Evolutionary conservation across 495 filamentous ascomycete species (phyloP).

Genomic region (Trichoderma erinaceum): DNA sequence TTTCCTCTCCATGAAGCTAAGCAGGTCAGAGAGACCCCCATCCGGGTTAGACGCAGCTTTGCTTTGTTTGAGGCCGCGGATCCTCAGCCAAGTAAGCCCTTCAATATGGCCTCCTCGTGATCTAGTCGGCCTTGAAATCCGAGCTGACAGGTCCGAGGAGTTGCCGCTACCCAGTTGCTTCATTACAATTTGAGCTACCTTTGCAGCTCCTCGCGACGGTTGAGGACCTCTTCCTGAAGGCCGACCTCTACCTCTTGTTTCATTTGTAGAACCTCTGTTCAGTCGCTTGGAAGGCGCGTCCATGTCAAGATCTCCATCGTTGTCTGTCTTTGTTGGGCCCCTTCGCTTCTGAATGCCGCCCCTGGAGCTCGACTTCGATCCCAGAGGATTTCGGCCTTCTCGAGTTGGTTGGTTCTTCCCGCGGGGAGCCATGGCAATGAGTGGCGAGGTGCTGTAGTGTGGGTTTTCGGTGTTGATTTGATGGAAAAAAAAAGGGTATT

Average conservation of each 20-base stretch:
- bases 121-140: constrained; percentile 15
- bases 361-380: constrained; percentile 26
- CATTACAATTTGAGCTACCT: constrained; percentile 29
- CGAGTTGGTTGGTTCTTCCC: constrained; percentile 15
- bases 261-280: not conserved
- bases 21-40: constrained; percentile 62
- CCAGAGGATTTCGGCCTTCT: constrained; percentile 10
- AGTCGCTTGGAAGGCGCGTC: constrained; percentile 35
- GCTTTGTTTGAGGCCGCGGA: constrained; percentile 70
- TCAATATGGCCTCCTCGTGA: constrained; percentile 16
- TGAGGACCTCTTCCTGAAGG: constrained; percentile 7
- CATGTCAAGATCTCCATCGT: constrained; percentile 82
- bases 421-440: not conserved
- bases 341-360: constrained; percentile 70
- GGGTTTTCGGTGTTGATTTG: not conserved
- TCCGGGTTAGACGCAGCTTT: constrained; percentile 64
- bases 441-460: not conserved
- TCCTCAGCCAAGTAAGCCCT: constrained; percentile 39
- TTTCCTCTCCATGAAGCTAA: constrained; percentile 80
- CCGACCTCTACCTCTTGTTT: constrained; percentile 20
- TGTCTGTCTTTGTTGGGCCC: constrained; percentile 51
- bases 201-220: constrained; percentile 27
- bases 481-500: not conserved
- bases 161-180: constrained; percentile 29
- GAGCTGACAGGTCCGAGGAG: constrained; percentile 22